Evolutionary conservation across 352 stramenopile species (phyloP).

Genomic region (Pythium vanterpoolii): DNA sequence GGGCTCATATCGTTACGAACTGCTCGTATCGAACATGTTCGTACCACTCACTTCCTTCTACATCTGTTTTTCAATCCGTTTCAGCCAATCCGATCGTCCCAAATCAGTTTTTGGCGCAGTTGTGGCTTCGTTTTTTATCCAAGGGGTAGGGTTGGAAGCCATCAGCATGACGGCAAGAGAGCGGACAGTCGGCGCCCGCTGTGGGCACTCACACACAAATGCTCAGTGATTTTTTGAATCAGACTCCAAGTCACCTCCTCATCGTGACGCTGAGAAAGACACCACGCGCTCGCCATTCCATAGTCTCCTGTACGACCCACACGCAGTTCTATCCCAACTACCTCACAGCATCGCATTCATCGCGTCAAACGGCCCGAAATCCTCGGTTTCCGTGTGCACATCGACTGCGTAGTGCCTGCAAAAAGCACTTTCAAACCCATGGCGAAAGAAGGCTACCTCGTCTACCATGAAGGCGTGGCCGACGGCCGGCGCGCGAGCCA

Average conservation of each 20-base stretch:
- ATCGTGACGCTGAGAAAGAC: background rate
- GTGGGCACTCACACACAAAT: constrained; percentile 8
- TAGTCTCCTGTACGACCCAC: background rate
- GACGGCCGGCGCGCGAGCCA: constrained; percentile 39
- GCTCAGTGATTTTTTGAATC: background rate
- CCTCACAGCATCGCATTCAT: background rate
- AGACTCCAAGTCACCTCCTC: background rate
- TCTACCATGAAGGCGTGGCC: constrained; percentile 56
- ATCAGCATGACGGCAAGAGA: constrained; percentile 8
- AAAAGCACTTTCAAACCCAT: constrained; percentile 43
- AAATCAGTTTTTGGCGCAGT: background rate
- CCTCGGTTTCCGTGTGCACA: background rate
- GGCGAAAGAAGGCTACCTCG: constrained; percentile 83
- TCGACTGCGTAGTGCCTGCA: background rate
- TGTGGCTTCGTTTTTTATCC: background rate
- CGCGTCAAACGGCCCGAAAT: background rate
- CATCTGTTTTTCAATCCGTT: background rate
- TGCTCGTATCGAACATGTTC: background rate
- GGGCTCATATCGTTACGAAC: constrained; percentile 9
- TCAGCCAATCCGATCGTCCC: background rate
- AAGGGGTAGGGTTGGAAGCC: constrained; percentile 3
- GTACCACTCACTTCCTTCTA: background rate
- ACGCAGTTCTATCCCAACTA: background rate
- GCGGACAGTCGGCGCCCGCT: background rate
- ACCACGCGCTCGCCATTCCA: background rate